A percentile compares a stretch with the other conserved stretches of the same genome.
phyloP scores from a whole-genome alignment of 805 yeast genomes.

The Yarrowia porcina region DNA sequence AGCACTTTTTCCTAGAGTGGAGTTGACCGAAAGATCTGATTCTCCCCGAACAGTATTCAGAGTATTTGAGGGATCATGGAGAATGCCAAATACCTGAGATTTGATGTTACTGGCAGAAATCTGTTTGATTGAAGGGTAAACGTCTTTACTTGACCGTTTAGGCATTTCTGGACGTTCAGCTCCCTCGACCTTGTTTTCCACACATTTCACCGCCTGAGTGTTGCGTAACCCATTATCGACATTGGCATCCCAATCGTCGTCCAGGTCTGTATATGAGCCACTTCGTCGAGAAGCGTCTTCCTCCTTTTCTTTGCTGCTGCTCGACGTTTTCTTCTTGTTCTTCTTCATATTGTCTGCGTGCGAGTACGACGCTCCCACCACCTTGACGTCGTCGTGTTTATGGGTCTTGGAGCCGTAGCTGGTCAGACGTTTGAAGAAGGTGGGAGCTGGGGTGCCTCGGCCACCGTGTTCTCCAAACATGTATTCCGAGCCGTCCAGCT shows the following conservation, averaged over 20 bases:
- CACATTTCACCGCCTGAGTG: constrained; percentile 26
- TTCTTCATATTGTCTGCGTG: constrained; percentile 13
- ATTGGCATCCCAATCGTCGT: constrained; percentile 92
- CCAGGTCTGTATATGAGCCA: constrained; percentile 59
- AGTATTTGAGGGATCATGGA: constrained; percentile 17
- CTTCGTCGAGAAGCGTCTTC: neutral
- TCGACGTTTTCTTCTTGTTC: neutral
- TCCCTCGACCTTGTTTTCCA: constrained; percentile 29
- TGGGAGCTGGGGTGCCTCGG: constrained; percentile 55
- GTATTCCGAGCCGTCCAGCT: constrained; percentile 47
- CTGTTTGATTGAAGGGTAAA: constrained; percentile 7
- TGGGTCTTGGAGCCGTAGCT: constrained; percentile 29
- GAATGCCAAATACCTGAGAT: constrained; percentile 10
- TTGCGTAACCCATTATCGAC: constrained; percentile 41
- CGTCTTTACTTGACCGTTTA: neutral
- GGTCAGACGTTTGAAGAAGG: constrained; percentile 45
- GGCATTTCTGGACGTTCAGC: constrained; percentile 5
- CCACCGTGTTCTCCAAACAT: constrained; percentile 69
- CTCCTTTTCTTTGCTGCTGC: constrained; percentile 23
- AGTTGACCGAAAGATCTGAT: neutral
- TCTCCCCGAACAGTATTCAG: constrained; percentile 8
- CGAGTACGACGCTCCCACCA: constrained; percentile 10
- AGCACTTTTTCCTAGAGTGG: neutral
- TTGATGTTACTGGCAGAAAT: constrained; percentile 13
- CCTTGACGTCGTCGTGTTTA: constrained; percentile 13